Evolutionary conservation across 495 filamentous ascomycete genomes (phyloP).

Genomic region (Hyaloscypha variabilis): DNA sequence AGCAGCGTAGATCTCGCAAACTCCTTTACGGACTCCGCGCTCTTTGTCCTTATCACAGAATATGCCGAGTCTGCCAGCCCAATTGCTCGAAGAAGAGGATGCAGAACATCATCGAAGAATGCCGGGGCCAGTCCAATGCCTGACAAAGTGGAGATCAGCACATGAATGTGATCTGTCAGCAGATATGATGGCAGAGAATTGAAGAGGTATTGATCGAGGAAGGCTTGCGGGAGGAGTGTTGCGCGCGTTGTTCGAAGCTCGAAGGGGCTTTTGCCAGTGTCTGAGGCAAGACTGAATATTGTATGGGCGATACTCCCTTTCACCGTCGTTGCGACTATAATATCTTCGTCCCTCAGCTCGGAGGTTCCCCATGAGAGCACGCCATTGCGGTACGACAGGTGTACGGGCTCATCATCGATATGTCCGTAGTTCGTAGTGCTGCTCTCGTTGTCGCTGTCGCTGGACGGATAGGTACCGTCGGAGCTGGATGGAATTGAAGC

Average conservation of each 20-base stretch:
- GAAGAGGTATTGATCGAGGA: slow-evolving; percentile 35
- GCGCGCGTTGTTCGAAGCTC: slow-evolving; percentile 29
- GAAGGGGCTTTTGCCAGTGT: slow-evolving; percentile 30
- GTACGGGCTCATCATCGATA: slow-evolving; percentile 10
- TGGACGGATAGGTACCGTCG: background rate
- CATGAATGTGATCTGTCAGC: slow-evolving; percentile 46
- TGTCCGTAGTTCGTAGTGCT: slow-evolving; percentile 15
- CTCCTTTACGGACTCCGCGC: slow-evolving; percentile 59
- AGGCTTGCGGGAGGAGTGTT: slow-evolving; percentile 35
- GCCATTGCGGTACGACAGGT: slow-evolving; percentile 18
- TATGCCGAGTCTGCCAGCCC: slow-evolving; percentile 39
- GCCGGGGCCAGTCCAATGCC: slow-evolving; percentile 63
- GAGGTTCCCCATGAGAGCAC: slow-evolving; percentile 6
- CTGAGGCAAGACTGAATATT: slow-evolving; percentile 41
- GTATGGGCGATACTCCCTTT: slow-evolving; percentile 28
- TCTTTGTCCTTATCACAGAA: slow-evolving; percentile 61
- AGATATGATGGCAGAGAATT: slow-evolving; percentile 39
- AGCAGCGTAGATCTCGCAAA: slow-evolving; percentile 55
- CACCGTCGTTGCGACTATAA: slow-evolving; percentile 36
- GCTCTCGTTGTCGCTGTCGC: background rate
- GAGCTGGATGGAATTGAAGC: background rate
- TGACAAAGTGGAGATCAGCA: slow-evolving; percentile 75
- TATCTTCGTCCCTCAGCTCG: slow-evolving; percentile 35
- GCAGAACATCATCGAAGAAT: slow-evolving; percentile 59
- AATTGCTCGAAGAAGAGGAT: slow-evolving; percentile 55